Conservation (phyloP, 2,329 filamentous ascomycete species). For the Endoconidiophora laricicola region DNA sequence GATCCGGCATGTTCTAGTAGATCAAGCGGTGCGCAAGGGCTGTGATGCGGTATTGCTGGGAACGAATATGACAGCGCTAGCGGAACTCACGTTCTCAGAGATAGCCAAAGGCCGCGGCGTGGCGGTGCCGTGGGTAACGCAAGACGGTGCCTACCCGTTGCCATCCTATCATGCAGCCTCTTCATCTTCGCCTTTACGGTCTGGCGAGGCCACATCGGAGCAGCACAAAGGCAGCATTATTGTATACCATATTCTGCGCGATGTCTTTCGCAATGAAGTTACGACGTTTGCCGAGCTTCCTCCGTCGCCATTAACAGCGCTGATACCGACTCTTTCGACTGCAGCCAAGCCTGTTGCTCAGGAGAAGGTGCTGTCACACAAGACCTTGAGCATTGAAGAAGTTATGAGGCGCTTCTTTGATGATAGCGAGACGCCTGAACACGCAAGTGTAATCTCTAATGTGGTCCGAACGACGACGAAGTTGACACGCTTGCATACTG, state of each 20-base stretch:
- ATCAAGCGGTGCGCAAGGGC: constrained; percentile 38
- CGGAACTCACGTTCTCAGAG: constrained; percentile 69
- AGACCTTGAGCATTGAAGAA: constrained; percentile 75
- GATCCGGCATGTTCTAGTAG: constrained; percentile 52
- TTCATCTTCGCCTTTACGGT: constrained; percentile 16
- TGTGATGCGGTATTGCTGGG: constrained; percentile 67
- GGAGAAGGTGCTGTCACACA: constrained; percentile 41
- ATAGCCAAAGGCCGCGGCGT: constrained; percentile 84
- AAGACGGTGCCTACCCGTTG: constrained; percentile 45
- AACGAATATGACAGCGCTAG: constrained; percentile 73
- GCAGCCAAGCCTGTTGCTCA: constrained; percentile 15
- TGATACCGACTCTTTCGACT: constrained; percentile 25
- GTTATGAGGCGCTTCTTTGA: constrained; percentile 81
- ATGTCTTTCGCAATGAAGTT: constrained; percentile 71
- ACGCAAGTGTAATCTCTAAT: constrained; percentile 82
- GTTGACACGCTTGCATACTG: constrained; percentile 35
- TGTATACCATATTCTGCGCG: constrained; percentile 67
- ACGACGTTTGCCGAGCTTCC: constrained; percentile 43
- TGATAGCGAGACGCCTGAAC: constrained; percentile 54
- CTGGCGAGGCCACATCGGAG: constrained; percentile 14
- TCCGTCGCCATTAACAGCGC: constrained; percentile 31
- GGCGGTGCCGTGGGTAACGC: constrained; percentile 63
- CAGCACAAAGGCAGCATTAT: background rate
- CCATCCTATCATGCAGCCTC: constrained; percentile 17
- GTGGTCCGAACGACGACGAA: constrained; percentile 87